A percentile compares a stretch with the other conserved stretches of the same genome.
These are phyloP conservation scores for Physcomitrellopsis africana DNA, from an alignment of 225 moss, liverwort and hornwort genomes.

Conservation along the genomic window DNA sequence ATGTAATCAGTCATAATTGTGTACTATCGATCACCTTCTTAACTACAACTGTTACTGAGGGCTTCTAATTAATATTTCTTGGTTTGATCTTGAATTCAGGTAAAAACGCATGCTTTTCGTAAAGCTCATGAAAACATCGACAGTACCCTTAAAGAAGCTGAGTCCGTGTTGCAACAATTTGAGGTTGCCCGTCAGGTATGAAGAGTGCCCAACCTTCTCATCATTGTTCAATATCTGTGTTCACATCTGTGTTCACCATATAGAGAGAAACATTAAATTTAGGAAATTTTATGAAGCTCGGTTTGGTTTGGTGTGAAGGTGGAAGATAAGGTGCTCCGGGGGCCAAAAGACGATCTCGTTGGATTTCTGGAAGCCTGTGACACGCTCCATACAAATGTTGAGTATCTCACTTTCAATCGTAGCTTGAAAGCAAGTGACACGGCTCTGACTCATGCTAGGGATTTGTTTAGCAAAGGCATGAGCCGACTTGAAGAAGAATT, in stretches of 20 bases:
- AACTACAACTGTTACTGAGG: too few relatives aligned
- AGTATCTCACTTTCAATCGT: constrained; percentile 70
- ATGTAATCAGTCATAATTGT: too few relatives aligned
- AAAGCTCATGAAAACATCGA: constrained; percentile 85
- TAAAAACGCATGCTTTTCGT: constrained; percentile 75
- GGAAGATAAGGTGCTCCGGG: constrained; percentile 70
- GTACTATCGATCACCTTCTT: too few relatives aligned
- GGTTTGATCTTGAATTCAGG: constrained; percentile 40
- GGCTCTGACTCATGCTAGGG: constrained; percentile 72
- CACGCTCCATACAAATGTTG: constrained; percentile 66
- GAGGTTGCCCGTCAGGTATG: constrained; percentile 78
- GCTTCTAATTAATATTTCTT: too few relatives aligned
- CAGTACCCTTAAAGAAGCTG: constrained; percentile 65
- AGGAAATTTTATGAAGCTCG: neutral
- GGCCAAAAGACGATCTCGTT: constrained; percentile 55
- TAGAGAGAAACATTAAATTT: neutral
- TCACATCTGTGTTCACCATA: neutral
- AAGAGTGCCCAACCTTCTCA: neutral
- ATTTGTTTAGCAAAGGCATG: constrained; percentile 75
- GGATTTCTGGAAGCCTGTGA: constrained; percentile 75
- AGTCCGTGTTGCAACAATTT: constrained; percentile 66
- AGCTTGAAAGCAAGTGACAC: constrained; percentile 76
- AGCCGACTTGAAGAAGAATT: constrained; percentile 76
- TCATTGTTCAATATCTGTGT: neutral
- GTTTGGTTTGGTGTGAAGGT: constrained; percentile 50